phyloP scores from a whole-genome alignment of 306 rosid species.

The Vigna unguiculata region DNA sequence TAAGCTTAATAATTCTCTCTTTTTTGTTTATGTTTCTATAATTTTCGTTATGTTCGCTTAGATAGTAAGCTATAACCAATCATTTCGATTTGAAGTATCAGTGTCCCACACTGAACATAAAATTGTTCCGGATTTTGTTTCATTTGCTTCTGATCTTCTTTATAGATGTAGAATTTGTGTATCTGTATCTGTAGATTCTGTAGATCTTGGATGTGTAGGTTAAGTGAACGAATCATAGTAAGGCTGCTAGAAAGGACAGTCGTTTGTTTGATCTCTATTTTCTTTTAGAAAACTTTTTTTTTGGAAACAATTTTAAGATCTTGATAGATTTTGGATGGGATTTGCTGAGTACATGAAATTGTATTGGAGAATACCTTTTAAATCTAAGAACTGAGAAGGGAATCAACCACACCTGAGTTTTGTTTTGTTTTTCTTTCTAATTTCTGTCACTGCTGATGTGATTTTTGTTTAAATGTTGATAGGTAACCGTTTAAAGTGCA shows the following conservation, averaged over 20 bases:
- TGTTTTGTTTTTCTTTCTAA: background rate
- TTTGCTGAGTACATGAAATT: background rate
- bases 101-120: background rate
- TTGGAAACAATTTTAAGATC: background rate
- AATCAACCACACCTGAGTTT: background rate
- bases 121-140: background rate
- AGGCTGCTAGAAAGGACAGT: background rate
- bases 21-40: background rate
- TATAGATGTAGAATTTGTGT: background rate
- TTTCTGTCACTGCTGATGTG: background rate
- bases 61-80: background rate
- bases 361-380: background rate
- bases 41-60: background rate
- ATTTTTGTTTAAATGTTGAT: conserved; percentile 29
- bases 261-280: background rate
- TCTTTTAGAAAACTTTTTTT: background rate
- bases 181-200: background rate
- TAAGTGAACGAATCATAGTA: background rate
- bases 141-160: background rate
- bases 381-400: background rate
- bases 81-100: conserved; percentile 5
- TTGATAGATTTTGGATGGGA: background rate
- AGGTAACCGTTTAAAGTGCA: conserved; percentile 58
- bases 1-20: background rate
- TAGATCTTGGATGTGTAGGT: background rate